Percentiles rank a stretch among this genome's conserved stretches.
Evolutionary conservation across 352 stramenopile species (phyloP).

Genomic region (Phytophthora tentaculata): DNA sequence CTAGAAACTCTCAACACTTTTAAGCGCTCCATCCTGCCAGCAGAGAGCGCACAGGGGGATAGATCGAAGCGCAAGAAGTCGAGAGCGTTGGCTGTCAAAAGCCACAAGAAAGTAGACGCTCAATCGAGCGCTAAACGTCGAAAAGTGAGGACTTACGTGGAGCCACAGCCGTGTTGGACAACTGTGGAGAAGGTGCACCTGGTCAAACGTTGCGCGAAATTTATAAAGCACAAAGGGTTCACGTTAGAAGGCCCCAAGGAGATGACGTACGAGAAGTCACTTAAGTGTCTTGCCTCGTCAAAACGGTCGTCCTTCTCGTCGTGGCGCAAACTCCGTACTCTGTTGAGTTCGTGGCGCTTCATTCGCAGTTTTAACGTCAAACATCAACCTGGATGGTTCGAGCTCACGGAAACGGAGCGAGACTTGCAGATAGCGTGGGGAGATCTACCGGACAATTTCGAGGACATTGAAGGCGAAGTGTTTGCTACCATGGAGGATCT

Average conservation of each 20-base stretch:
- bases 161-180: conserved; percentile 21
- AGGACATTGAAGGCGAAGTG: conserved; percentile 23
- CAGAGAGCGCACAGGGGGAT: conserved; percentile 1
- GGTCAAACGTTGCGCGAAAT: conserved; percentile 9
- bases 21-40: conserved; percentile 8
- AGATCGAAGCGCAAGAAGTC: not conserved
- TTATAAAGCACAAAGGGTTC: conserved; percentile 18
- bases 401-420: conserved; percentile 19
- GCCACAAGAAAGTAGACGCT: conserved; percentile 1
- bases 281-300: not conserved
- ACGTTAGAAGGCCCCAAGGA: conserved; percentile 11
- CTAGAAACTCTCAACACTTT: conserved; percentile 13
- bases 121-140: not conserved
- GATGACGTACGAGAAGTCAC: conserved; percentile 12
- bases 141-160: not conserved
- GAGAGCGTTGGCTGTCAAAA: not conserved
- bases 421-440: conserved; percentile 16
- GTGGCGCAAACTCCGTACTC: conserved; percentile 22
- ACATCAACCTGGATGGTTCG: conserved; percentile 34
- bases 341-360: conserved; percentile 29
- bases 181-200: conserved; percentile 15
- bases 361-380: conserved; percentile 22
- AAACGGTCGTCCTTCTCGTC: conserved; percentile 15
- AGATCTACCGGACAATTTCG: conserved; percentile 28
- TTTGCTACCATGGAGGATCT: conserved; percentile 22